Conservation (phyloP, 2,329 filamentous ascomycete genomes). For the Gaeumannomyces sp. region DNA sequence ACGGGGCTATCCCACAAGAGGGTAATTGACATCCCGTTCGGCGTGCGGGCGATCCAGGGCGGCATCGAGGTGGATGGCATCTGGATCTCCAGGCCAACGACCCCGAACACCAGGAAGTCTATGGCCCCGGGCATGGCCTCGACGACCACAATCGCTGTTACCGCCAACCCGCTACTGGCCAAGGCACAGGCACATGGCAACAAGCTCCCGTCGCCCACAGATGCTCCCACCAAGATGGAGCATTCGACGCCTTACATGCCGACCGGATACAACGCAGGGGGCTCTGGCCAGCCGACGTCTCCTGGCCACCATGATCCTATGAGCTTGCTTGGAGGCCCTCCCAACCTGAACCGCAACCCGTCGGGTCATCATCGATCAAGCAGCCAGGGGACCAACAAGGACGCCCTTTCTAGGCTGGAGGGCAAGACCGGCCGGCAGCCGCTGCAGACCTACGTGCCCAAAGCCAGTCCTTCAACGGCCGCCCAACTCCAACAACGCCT, state of each 20-base stretch:
- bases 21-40: slow-evolving; percentile 64
- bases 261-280: background rate
- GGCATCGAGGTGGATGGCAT: slow-evolving; percentile 83
- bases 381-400: slow-evolving; percentile 18
- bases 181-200: slow-evolving; percentile 10
- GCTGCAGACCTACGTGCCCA: slow-evolving; percentile 13
- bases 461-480: background rate
- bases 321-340: background rate
- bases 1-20: slow-evolving; percentile 41
- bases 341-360: slow-evolving; percentile 6
- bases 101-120: slow-evolving; percentile 24
- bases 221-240: background rate
- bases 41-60: slow-evolving; percentile 75
- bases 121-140: slow-evolving; percentile 16
- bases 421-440: slow-evolving; percentile 9
- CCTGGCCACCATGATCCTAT: background rate
- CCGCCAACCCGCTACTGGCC: slow-evolving; percentile 10
- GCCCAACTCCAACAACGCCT: background rate
- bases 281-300: background rate
- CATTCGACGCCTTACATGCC: background rate
- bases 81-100: slow-evolving; percentile 57
- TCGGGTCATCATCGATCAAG: slow-evolving; percentile 4
- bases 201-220: slow-evolving; percentile 5
- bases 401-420: slow-evolving; percentile 22
- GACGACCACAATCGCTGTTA: slow-evolving; percentile 16